A percentile compares a stretch with the other conserved stretches of the same genome.
These are phyloP conservation scores for maize (Zea mays) DNA, from an alignment of 176 grass and related monocot species.

Conservation along the genomic window Zm-B73-REFERENCE-NAM-5.0 NC_050100.1:208800501-208801000, in stretches of 20 bases:
- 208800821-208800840: too few relatives aligned
- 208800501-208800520: neutral
- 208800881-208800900: too few relatives aligned
- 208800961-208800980: too few relatives aligned
- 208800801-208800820: too few relatives aligned
- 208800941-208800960: too few relatives aligned
- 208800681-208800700: neutral
- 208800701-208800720: neutral
- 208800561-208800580: neutral
- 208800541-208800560: neutral
- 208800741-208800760: neutral
- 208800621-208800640: neutral
- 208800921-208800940: too few relatives aligned
- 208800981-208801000: too few relatives aligned
- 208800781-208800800: too few relatives aligned
- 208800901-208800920: too few relatives aligned
- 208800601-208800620: neutral
- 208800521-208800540: conserved; percentile 20
- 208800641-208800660: neutral
- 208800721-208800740: neutral
- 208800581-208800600: neutral
- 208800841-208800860: too few relatives aligned
- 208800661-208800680: neutral
- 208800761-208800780: neutral
- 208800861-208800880: too few relatives aligned